These are phyloP conservation scores for Daedaleopsis nitida DNA, from an alignment of 768 basidiomycete species.

Conservation along the genomic window DNA sequence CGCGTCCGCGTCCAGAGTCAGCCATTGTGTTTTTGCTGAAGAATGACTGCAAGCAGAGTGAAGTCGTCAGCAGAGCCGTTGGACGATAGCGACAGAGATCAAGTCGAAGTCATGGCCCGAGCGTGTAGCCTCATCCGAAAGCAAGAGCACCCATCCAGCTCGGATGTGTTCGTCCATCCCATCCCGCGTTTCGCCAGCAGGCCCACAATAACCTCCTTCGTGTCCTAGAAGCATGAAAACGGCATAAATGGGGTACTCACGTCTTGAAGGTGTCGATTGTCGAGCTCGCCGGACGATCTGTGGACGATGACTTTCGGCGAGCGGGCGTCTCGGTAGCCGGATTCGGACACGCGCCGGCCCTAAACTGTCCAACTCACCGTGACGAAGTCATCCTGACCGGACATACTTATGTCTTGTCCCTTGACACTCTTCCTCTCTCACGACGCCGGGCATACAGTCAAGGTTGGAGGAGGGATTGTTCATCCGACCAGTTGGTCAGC, in stretches of 20 bases:
- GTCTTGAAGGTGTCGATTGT: conserved; percentile 35
- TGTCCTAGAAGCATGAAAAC: not conserved
- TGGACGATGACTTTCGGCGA: conserved; percentile 17
- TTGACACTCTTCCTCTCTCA: too few relatives aligned
- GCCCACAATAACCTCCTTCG: not conserved
- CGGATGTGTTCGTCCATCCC: not conserved
- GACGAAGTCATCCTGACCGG: too few relatives aligned
- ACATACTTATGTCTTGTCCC: too few relatives aligned
- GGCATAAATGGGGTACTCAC: conserved; percentile 36
- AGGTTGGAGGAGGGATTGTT: too few relatives aligned
- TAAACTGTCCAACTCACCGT: not conserved
- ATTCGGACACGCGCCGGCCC: conserved; percentile 17
- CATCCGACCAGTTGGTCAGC: too few relatives aligned
- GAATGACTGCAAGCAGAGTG: conserved; percentile 26
- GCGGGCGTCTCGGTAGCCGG: conserved; percentile 12
- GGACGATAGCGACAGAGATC: not conserved
- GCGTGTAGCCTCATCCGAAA: conserved; percentile 16
- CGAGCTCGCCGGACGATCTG: conserved; percentile 31
- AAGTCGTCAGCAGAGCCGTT: not conserved
- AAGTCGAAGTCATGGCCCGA: not conserved
- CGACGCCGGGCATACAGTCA: too few relatives aligned
- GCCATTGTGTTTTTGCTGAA: conserved; percentile 57
- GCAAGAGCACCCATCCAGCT: conserved; percentile 18
- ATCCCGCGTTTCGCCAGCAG: not conserved
- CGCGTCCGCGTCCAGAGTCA: conserved; percentile 84